Evolutionary conservation across 1,284 basidiomycete genomes (phyloP), one percentile per base, ranked within the genome.

Genomic region (Trichosporon asahii): DNA sequence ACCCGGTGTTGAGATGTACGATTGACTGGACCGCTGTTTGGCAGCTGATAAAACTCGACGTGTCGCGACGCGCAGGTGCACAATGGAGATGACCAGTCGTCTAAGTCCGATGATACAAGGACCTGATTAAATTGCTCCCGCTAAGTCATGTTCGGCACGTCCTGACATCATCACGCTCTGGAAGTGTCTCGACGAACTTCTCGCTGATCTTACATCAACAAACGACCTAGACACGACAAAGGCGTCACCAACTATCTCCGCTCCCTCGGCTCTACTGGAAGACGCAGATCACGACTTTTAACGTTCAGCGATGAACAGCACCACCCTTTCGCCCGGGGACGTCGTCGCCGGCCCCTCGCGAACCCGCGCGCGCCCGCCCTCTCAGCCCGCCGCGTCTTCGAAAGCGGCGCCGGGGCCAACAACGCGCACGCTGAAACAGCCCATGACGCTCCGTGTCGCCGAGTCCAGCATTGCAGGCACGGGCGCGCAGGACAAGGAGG

Each of bases 401-500:
- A 46, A 31, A 27, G 40, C 6, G 18, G n/a, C 60, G 4, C 57
- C 33, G 35, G 27, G 57, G 3, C 55, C 64, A 12, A 31, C 64
- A 12, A 25, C 21, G 1, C 57, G 70, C 23, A 68, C 63, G 2
- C 70, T 72, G 21, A 68, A 68, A 27, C 70, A 72, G 60, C 70
- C 70, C 1, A 64, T 69, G 65, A 66, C 70, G 7, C 63, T 72
- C 14, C 53, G 64, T 61, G 70, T 72, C 25, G 61, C 70, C 31
- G 70, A 72, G 27, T n/a, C 61, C 0, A 18, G 57, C 33, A 2
- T 8, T 25, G 1, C 29, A 31, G 14, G n/a, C 12, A 2, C 37
- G n/a, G 35, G 66, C 53, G 31, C 37, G 15, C 27, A 29, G 8
- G 72, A 73, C 53, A 65, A 64, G 15, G 70, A 68, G 9, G 55